Evolutionary conservation across 1,284 basidiomycete species (phyloP), one percentile per base, ranked within the genome.

Genomic region (Mycena citricolor): DNA sequence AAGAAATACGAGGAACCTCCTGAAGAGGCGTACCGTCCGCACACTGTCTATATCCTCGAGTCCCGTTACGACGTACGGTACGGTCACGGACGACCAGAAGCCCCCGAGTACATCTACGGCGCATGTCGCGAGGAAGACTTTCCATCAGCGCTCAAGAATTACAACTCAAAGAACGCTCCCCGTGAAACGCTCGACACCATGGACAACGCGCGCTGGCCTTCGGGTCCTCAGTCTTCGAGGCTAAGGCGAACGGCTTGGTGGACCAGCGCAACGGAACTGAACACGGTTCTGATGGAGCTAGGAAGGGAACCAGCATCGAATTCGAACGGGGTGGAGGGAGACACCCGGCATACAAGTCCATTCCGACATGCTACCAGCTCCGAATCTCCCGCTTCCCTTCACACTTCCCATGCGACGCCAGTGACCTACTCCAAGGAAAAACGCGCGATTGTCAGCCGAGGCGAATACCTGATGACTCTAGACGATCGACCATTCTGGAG

Each of bases 201-300:
- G 68, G 70, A 73, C 50, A 66, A 67, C 32, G 69, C 69, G 2
- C 60, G 58, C 24, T 71, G 70, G 68, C 68, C 69, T 0, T 64
- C 59, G 59, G 42, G 50, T 0, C 25, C 33, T 1, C 51, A 42
- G 39, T 51, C 13, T 38, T 0, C 57, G 54, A 0, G 7, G 11
- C 7, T 24, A 13, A 13, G 30, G 48, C 10, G 47, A 48, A 14
- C n/a, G n/a, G n/a, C n/a, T n/a, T 67, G 64, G 65, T 63, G 63
- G 64, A 55, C 52, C 12, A 30, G 49, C 19, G 39, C 38, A 17
- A 42, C 52, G 21, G 57, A 61, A 16, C 44, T 39, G 5, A 1
- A 25, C 8, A 48, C 57, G 13, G 57, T 54, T 16, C 39, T 54
- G 30, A 36, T 35, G 17, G 54, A 54, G 25, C 8, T 49, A 4